Percentiles rank a stretch among this genome's conserved stretches.
phyloP scores from a whole-genome alignment of 768 basidiomycete species.

The Trametes cingulata region DNA sequence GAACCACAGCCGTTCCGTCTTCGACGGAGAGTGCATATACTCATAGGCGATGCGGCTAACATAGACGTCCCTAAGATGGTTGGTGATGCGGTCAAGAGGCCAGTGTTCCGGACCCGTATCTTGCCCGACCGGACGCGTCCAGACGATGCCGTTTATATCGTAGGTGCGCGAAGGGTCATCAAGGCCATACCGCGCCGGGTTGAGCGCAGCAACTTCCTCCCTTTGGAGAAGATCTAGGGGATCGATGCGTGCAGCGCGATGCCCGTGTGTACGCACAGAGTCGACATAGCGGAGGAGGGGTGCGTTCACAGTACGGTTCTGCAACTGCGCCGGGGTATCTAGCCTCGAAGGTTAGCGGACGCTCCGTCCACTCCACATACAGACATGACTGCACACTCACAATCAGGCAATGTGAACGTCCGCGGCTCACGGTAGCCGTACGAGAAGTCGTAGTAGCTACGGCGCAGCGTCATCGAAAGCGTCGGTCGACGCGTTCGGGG shows the following conservation, averaged over 20 bases:
- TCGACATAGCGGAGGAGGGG: slow-evolving; percentile 87
- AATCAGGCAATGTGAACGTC: slow-evolving; percentile 68
- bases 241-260: slow-evolving; percentile 84
- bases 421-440: slow-evolving; percentile 73
- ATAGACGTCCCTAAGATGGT: slow-evolving; percentile 72
- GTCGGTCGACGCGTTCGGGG: slow-evolving; percentile 18
- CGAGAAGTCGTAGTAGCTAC: slow-evolving; percentile 72
- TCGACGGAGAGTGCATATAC: slow-evolving; percentile 87
- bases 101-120: slow-evolving; percentile 49
- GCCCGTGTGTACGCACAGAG: slow-evolving; percentile 81
- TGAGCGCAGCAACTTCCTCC: slow-evolving; percentile 75
- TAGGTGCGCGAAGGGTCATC: slow-evolving; percentile 52
- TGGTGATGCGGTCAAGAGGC: slow-evolving; percentile 69
- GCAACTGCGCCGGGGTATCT: slow-evolving; percentile 68
- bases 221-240: slow-evolving; percentile 86
- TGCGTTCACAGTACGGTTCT: slow-evolving; percentile 71
- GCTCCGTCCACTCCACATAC: background rate
- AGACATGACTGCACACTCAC: slow-evolving; percentile 42
- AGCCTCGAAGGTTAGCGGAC: background rate
- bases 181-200: slow-evolving; percentile 78
- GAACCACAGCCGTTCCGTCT: slow-evolving; percentile 88
- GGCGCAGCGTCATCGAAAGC: slow-evolving; percentile 8
- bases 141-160: slow-evolving; percentile 80
- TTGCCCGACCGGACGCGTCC: slow-evolving; percentile 54
- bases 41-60: slow-evolving; percentile 89